Base-by-base conservation (phyloP, 1,139 yeast species). In the Hyphopichia wangnamkhiaoensis region DNA sequence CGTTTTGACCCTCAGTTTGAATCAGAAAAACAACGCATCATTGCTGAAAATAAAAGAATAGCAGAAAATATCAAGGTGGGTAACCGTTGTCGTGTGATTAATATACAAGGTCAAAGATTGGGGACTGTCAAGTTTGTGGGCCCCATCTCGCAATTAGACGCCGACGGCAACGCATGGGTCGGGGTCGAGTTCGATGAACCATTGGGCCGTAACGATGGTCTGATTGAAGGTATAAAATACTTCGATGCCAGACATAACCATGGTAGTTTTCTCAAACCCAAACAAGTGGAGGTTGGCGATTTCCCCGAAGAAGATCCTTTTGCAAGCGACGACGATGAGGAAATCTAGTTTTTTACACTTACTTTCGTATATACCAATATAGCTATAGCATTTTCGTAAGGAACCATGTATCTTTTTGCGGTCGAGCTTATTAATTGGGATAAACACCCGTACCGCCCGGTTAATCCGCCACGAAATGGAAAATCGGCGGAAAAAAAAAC, bases 101-200 rank as follows among this genome's bases (percentile, higher is more conserved):
- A 63, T 42, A 62, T 71, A 16, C 71, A 65, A 33, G 75, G 79
- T 0, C 82, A 76, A 47, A 73, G 95, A 53, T 59, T 85, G 38
- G 98, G 97, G 1, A 63, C 69, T 13, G 74, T 91, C 20, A 65
- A 72, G 41, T 91, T 63, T 53, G 67, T 89, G 9, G 98, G 98
- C 0, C 65, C 63, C 37, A 80, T 91, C 3, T 68, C 77, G 0
- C 80, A 74, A 34, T 74, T 87, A 37, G 82, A 80, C 49, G 50
- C 60, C 30, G 71, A 69, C 21, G 28, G 21, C 5, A 63, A 59
- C 18, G 46, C 55, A n/a, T 71, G 80, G 79, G 68, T 71, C 5
- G 79, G 79, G 0, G 55, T 74, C 12, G 77, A 72, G 45, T 72
- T 71, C 42, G 78, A 73, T 45, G 78, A 72, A 50, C 78, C 79